Conservation (phyloP, 192 early-diverging fungal species). For the Podila epigama region DNA sequence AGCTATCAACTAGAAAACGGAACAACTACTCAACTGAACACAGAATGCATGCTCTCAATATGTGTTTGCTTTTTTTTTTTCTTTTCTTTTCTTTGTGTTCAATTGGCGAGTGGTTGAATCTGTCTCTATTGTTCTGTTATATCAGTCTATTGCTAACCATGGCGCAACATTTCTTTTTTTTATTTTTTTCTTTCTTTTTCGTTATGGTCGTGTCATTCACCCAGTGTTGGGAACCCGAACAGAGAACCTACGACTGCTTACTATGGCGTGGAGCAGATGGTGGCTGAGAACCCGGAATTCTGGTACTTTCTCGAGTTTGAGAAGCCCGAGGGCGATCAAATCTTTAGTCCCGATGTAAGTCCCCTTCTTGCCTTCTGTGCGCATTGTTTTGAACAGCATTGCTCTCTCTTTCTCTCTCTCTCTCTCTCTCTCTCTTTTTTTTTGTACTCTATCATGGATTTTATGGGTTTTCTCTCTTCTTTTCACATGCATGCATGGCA, state of each 20-base stretch:
- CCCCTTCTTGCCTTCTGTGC: background rate
- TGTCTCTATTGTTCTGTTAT: background rate
- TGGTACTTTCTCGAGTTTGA: constrained; percentile 1
- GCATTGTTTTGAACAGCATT: background rate
- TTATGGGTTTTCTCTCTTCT: no score
- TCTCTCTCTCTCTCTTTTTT: background rate
- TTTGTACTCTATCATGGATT: no score
- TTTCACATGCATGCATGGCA: no score
- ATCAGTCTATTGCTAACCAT: no score
- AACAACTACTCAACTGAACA: background rate
- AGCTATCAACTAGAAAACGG: background rate
- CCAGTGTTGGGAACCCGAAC: constrained; percentile 6
- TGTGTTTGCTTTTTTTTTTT: background rate
- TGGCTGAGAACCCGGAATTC: constrained; percentile 1
- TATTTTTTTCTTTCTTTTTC: background rate
- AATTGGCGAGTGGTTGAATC: no score
- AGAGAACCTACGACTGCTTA: background rate
- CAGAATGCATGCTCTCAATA: background rate
- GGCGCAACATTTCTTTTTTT: background rate
- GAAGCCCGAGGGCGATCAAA: background rate
- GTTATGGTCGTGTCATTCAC: background rate
- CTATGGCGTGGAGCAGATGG: background rate
- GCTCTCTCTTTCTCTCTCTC: background rate
- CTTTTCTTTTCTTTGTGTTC: background rate
- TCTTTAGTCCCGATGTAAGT: constrained; percentile 14